These are phyloP conservation scores for Neofusicoccum kwambonambiense DNA, from an alignment of 2,329 filamentous ascomycete genomes.

Conservation along the genomic window DNA sequence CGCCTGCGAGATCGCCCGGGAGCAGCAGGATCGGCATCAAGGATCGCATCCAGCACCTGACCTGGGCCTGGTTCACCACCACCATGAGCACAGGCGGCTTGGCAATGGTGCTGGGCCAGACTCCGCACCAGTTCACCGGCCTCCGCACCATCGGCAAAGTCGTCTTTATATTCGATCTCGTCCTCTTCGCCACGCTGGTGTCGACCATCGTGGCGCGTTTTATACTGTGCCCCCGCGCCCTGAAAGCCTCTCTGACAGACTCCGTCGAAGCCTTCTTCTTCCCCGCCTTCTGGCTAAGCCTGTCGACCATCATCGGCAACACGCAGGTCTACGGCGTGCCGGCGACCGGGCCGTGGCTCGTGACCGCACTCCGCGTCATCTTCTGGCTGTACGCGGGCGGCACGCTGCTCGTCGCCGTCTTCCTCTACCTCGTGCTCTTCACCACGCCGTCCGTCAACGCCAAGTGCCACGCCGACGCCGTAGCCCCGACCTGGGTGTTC, in stretches of 20 bases:
- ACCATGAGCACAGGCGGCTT: constrained; percentile 51
- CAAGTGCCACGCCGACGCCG: constrained; percentile 59
- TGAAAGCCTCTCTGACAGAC: constrained; percentile 48
- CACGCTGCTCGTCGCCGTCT: constrained; percentile 40
- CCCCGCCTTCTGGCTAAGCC: constrained; percentile 42
- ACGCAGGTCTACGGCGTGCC: constrained; percentile 41
- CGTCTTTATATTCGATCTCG: constrained; percentile 52
- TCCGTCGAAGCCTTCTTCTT: constrained; percentile 54
- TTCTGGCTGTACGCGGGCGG: constrained; percentile 46
- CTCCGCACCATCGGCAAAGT: constrained; percentile 52
- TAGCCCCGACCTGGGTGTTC: constrained; percentile 73
- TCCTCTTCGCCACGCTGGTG: constrained; percentile 42
- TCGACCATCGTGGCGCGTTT: constrained; percentile 44
- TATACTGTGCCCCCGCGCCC: constrained; percentile 42
- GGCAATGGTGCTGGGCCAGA: constrained; percentile 43
- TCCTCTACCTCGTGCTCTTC: constrained; percentile 59
- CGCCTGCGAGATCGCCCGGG: neutral
- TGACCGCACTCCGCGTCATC: constrained; percentile 38
- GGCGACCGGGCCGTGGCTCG: constrained; percentile 41
- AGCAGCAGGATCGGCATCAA: constrained; percentile 18
- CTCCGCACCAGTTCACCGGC: constrained; percentile 48
- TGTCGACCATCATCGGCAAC: constrained; percentile 45
- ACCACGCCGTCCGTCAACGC: constrained; percentile 42
- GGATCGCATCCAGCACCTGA: constrained; percentile 39
- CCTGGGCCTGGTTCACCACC: constrained; percentile 49